phyloP scores from a whole-genome alignment of 495 filamentous ascomycete species.

The Astrocystis sublimbata region DNA sequence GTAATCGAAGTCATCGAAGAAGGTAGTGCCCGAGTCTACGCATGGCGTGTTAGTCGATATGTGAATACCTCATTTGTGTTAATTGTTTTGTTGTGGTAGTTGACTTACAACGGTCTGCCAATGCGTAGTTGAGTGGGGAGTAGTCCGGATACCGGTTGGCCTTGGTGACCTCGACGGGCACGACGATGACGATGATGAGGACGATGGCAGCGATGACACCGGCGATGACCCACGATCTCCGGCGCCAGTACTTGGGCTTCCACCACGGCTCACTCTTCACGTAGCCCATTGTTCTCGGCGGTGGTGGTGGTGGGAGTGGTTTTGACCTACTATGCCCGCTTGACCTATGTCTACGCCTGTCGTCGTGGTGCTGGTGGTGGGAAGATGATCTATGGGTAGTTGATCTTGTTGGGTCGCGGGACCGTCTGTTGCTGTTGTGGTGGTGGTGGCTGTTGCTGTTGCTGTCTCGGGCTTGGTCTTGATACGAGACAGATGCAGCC shows the following conservation, averaged over 20 bases:
- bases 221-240: constrained; percentile 46
- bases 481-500: constrained; percentile 27
- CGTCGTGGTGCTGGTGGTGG: neutral
- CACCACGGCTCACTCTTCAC: constrained; percentile 37
- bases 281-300: constrained; percentile 17
- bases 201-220: constrained; percentile 40
- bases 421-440: constrained; percentile 22
- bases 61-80: too few relatives aligned
- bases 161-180: constrained; percentile 57
- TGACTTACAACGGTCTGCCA: constrained; percentile 40
- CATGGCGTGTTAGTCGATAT: constrained; percentile 5
- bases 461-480: too few relatives aligned
- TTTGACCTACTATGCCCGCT: neutral
- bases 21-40: constrained; percentile 45
- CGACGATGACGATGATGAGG: constrained; percentile 45
- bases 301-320: too few relatives aligned
- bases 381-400: neutral
- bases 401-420: constrained; percentile 1
- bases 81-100: too few relatives aligned
- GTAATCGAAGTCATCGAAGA: constrained; percentile 59
- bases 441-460: too few relatives aligned
- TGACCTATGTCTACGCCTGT: too few relatives aligned
- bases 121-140: constrained; percentile 36
- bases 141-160: constrained; percentile 46
- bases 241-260: constrained; percentile 53